Conservation (phyloP, 2,329 filamentous ascomycete species). For the Sphaerostilbella broomeana region DNA sequence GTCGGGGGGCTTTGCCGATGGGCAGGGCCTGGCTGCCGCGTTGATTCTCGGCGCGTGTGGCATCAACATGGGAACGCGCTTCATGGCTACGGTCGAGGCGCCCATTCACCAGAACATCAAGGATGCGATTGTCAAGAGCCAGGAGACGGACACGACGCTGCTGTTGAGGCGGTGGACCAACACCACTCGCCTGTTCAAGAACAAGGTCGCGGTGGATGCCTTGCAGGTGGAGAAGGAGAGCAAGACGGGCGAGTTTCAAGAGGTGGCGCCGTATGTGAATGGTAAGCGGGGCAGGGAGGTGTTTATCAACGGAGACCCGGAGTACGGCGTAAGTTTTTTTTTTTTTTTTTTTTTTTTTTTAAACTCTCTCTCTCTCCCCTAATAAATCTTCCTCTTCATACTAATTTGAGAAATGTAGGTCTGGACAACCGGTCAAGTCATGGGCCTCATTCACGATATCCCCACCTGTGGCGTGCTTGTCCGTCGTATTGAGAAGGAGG, state of each 20-base stretch:
- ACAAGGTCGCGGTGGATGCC: conserved; percentile 78
- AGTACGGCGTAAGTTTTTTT: conserved; percentile 67
- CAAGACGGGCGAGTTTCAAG: conserved; percentile 77
- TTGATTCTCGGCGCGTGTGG: conserved; percentile 85
- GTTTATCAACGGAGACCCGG: conserved; percentile 83
- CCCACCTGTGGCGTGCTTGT: conserved; percentile 66
- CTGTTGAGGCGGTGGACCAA: conserved; percentile 89
- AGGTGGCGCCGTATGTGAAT: conserved; percentile 80
- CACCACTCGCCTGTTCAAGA: conserved; percentile 80
- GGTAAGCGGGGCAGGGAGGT: conserved; percentile 88
- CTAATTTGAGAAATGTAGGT: conserved; percentile 47
- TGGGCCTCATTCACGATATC: conserved; percentile 79
- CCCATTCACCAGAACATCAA: conserved; percentile 94
- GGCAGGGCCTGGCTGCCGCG: conserved; percentile 85
- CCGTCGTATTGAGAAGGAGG: conserved; percentile 69
- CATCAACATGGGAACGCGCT: conserved; percentile 97
- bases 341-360: neutral
- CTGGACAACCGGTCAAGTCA: conserved; percentile 96
- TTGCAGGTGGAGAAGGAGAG: conserved; percentile 79
- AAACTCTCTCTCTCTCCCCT: neutral
- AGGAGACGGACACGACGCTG: conserved; percentile 87
- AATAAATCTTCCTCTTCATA: neutral
- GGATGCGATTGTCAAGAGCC: conserved; percentile 77
- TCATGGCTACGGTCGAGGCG: conserved; percentile 92
- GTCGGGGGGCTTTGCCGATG: conserved; percentile 91